These are phyloP conservation scores for Tetradesmus obliquus DNA, from an alignment of 139 green algal genomes.

Conservation along the genomic window DNA sequence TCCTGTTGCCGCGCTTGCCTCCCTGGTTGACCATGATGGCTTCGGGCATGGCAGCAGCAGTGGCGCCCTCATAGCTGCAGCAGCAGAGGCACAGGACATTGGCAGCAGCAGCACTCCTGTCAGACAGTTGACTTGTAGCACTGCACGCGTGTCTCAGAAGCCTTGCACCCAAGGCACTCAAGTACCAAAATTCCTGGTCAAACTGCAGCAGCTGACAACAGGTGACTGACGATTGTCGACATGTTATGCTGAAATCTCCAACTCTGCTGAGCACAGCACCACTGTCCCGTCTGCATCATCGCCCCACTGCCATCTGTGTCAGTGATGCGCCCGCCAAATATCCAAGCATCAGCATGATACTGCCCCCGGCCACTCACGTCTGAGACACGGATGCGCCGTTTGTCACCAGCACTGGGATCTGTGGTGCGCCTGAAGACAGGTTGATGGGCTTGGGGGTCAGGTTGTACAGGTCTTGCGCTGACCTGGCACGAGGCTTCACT, in stretches of 20 bases:
- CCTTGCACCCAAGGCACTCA: too few relatives aligned
- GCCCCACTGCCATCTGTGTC: neutral
- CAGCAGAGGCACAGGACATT: neutral
- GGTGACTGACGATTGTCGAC: too few relatives aligned
- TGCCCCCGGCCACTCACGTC: neutral
- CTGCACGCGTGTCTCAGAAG: too few relatives aligned
- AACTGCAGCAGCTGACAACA: too few relatives aligned
- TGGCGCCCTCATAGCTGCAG: neutral
- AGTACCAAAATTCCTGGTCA: too few relatives aligned
- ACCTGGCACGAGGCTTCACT: neutral
- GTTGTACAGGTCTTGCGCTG: neutral
- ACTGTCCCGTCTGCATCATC: neutral
- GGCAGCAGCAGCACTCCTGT: neutral
- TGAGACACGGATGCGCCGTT: neutral
- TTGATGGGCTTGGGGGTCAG: neutral
- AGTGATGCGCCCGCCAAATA: neutral
- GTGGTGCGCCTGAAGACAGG: neutral
- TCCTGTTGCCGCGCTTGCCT: neutral
- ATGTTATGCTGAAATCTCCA: neutral
- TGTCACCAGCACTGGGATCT: neutral
- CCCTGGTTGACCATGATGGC: neutral
- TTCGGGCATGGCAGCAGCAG: neutral
- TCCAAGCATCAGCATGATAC: neutral
- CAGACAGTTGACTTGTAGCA: neutral
- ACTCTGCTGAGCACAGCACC: neutral